These are phyloP conservation scores for Microascus cirrosus DNA, from an alignment of 2,329 filamentous ascomycete species.

Conservation along the genomic window DNA sequence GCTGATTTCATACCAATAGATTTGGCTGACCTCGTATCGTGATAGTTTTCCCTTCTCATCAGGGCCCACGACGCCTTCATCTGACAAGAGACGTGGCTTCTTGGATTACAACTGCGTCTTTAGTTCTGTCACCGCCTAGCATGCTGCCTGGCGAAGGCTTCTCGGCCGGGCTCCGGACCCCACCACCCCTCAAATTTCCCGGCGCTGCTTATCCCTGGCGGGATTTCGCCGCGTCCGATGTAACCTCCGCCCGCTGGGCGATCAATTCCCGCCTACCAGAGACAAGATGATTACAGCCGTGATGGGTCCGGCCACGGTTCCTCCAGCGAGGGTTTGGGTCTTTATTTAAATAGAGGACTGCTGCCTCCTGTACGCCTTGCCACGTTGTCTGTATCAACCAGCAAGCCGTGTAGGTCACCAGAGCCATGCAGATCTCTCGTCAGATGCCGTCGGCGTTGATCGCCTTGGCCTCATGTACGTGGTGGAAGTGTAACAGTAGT, in stretches of 20 bases:
- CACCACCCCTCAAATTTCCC: background rate
- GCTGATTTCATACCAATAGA: too few relatives aligned
- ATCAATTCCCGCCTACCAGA: background rate
- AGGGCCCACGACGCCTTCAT: too few relatives aligned
- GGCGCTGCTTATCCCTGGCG: background rate
- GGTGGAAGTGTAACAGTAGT: background rate
- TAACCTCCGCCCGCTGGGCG: background rate
- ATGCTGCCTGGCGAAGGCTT: background rate
- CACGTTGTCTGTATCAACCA: background rate
- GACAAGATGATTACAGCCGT: background rate
- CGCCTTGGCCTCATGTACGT: conserved; percentile 3
- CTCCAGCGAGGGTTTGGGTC: background rate
- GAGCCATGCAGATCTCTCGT: conserved; percentile 1
- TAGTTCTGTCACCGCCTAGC: too few relatives aligned
- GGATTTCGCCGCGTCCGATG: background rate
- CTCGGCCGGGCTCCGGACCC: background rate
- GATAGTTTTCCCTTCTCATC: too few relatives aligned
- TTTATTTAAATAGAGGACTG: background rate
- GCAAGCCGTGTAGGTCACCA: background rate
- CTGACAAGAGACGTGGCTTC: too few relatives aligned
- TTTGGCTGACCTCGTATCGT: too few relatives aligned
- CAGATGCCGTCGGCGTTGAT: conserved; percentile 1
- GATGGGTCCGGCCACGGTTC: background rate
- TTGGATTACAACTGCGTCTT: too few relatives aligned
- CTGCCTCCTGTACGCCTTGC: background rate